Evolutionary conservation across 2,329 filamentous ascomycete species (phyloP).

Genomic region (Epichloe uncinata): DNA sequence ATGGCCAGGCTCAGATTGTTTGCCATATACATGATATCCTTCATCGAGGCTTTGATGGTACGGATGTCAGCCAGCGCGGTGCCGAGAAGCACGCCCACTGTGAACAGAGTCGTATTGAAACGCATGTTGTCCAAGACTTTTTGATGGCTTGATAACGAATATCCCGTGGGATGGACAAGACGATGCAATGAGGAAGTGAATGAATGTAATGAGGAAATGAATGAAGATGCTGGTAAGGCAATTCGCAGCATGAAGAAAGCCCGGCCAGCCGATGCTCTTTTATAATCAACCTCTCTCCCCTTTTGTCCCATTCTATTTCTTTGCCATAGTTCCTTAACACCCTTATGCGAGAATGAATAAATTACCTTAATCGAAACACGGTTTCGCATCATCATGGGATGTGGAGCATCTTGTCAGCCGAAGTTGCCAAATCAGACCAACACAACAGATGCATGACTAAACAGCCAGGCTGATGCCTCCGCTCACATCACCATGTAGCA

Average conservation of each 20-base stretch:
- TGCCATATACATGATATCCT: accelerated
- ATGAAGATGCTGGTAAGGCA: too few relatives aligned
- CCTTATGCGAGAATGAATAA: too few relatives aligned
- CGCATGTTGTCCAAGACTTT: neutral
- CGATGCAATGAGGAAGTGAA: too few relatives aligned
- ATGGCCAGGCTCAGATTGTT: neutral
- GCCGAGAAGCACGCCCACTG: neutral
- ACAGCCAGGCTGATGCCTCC: neutral
- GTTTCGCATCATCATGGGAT: neutral
- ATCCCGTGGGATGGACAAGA: too few relatives aligned
- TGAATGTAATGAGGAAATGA: too few relatives aligned
- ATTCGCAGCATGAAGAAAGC: too few relatives aligned
- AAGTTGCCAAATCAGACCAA: neutral
- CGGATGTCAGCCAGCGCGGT: neutral
- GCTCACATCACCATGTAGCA: too few relatives aligned
- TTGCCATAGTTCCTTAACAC: too few relatives aligned
- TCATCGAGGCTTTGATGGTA: neutral
- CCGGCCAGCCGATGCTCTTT: too few relatives aligned
- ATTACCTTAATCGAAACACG: neutral
- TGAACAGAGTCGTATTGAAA: neutral
- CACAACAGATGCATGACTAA: neutral
- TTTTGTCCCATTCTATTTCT: too few relatives aligned
- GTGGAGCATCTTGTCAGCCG: neutral
- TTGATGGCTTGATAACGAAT: too few relatives aligned
- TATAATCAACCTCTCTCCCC: too few relatives aligned